Base-by-base conservation (phyloP, 179 eudicot species). In the Corrigiola litoralis region DNA sequence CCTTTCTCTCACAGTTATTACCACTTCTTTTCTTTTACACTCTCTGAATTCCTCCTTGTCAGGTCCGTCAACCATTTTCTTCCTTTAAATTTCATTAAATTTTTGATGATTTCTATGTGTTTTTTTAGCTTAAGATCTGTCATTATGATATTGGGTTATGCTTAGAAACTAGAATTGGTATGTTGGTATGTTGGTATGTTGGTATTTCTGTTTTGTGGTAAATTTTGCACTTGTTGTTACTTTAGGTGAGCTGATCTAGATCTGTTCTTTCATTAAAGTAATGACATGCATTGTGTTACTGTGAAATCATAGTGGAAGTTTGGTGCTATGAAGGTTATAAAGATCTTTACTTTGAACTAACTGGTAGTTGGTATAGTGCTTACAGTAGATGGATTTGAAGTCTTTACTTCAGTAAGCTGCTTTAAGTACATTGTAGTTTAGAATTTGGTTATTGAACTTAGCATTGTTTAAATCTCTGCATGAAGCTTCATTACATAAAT, bases 11-110 rank as follows among this genome's bases (percentile, higher is more conserved):
- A 32, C 38, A 38, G 44, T 46, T 69, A 38, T 34, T 25, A 53
- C 20, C 41, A 28, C 14, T 12, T 20, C 24, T 54, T 44, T 1
- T 25, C 34, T 38, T 29, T 32, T 10, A 10, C 27, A 27, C 49
- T 42, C 70, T 63, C 66, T 74, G 44, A 55, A 45, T 42, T 58
- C 60, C 31, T 45, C 18, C 37, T 51, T 60, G 1, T 29, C 68
- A 75, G 79, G 79, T 75, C 28, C 20, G 75, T 70, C 57, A 20
- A 32, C 47, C 64, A 21, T 52, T 54, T 45, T 16, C 1, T 46
- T 9, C 13, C 25, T 8, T 63, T 41, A 3, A 37, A 23, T 4
- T 0, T 44, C 0, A 25, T 45, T 14, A 17, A 40, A 5, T 1
- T 36, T 11, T 48, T 23, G 29, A 61, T 73, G 58, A 58, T 59